Evolutionary conservation across 208 protist species (phyloP).

Genomic region (Acanthamoeba divionensis): DNA sequence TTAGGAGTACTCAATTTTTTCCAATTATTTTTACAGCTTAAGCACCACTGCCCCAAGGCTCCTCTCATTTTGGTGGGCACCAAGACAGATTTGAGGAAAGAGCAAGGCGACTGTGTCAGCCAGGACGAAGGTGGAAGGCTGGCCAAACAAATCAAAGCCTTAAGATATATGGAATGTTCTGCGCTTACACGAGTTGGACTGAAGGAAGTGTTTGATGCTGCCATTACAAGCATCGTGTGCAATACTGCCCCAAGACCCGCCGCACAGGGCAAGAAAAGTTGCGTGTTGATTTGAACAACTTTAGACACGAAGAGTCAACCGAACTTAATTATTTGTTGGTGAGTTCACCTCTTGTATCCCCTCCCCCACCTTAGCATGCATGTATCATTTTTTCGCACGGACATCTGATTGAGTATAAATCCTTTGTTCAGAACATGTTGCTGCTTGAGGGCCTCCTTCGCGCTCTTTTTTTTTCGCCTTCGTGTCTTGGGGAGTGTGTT

Average conservation of each 20-base stretch:
- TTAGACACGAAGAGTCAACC: no score
- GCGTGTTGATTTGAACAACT: constrained; percentile 7
- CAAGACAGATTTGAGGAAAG: constrained; percentile 56
- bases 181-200: constrained; percentile 17
- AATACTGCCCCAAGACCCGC: constrained; percentile 20
- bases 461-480: no score
- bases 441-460: no score
- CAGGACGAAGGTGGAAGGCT: constrained; percentile 50
- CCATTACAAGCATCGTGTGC: constrained; percentile 56
- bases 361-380: no score
- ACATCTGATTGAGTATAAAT: no score
- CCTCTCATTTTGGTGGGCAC: constrained; percentile 51
- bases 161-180: constrained; percentile 51
- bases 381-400: no score
- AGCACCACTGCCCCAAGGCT: constrained; percentile 56
- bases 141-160: constrained; percentile 52
- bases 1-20: background rate
- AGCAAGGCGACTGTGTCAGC: constrained; percentile 6
- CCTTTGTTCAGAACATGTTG: no score
- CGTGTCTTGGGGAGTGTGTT: no score
- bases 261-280: constrained; percentile 35
- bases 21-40: background rate
- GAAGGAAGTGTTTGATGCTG: constrained; percentile 48
- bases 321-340: no score
- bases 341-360: no score